Base-by-base conservation (phyloP, 2,329 filamentous ascomycete species). In the Colletotrichum melonis region DNA sequence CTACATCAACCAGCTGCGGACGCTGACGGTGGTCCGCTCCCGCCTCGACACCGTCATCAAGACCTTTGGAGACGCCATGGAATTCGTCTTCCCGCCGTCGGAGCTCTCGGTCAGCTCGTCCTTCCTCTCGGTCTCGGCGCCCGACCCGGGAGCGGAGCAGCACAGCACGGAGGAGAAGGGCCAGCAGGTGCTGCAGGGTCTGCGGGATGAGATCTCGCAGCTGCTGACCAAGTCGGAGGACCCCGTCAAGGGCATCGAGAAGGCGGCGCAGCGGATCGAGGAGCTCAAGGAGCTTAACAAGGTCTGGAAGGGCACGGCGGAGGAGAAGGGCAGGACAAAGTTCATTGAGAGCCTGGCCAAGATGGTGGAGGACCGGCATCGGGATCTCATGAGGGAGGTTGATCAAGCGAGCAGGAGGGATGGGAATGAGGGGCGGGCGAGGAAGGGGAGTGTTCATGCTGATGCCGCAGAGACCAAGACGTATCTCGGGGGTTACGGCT, bases 261-360 rank as follows among this genome's bases (percentile, higher is more conserved):
- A 92, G 70, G 97, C 97, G 0, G 90, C 90, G 14, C 88, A 88
- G 68, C 87, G 94, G 57, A 92, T 98, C 16, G 92, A 95, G 78
- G 91, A 94, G 79, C 87, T 98, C 69, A 92, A 95, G 78, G 89
- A 92, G 75, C 84, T 98, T 75, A 91, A 91, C 4, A 84, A 84
- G n/a, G 92, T 99, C 26, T 99, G 97, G 95, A 96, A 93, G 81
- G 95, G 95, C n/a, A 98, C 97, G 2, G 93, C 94, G 0, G 97
- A 99, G 84, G 97, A 98, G 81, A 97, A 94, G 83, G 94, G 95
- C 6, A 88, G 97, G 66, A 85, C 85, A 11, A 93, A 91, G 78
- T 95, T 98, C 80, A 92, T 99, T 22, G 96, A 98, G 76, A 88
- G 89, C 64, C 82, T 99, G 77, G 91, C 92, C 42, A 95, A 92